These are phyloP conservation scores for Candida jianshihensis DNA, from an alignment of 805 yeast species.

Conservation along the genomic window DNA sequence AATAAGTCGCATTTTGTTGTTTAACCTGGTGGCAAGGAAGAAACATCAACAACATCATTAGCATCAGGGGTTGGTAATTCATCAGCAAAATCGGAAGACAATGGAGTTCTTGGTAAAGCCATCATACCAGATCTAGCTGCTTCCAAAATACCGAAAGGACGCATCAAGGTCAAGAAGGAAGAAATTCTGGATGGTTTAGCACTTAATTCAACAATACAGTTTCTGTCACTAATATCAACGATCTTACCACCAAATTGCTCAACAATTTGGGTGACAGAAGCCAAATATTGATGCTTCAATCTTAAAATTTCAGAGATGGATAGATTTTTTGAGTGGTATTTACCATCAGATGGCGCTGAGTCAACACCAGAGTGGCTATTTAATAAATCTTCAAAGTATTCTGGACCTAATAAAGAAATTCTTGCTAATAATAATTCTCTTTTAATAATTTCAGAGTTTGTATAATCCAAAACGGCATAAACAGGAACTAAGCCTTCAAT, in stretches of 20 bases:
- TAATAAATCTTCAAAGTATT: slow-evolving; percentile 90
- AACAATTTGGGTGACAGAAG: slow-evolving; percentile 73
- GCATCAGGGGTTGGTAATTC: slow-evolving; percentile 49
- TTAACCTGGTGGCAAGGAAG: slow-evolving; percentile 94
- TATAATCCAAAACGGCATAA: slow-evolving; percentile 93
- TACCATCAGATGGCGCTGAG: slow-evolving; percentile 25
- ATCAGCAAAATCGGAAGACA: slow-evolving; percentile 47
- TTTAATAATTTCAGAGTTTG: slow-evolving; percentile 81
- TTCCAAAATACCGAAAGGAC: slow-evolving; percentile 95
- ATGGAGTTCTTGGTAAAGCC: slow-evolving; percentile 95
- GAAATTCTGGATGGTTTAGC: slow-evolving; percentile 91
- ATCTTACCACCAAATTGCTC: slow-evolving; percentile 88
- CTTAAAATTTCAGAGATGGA: slow-evolving; percentile 89
- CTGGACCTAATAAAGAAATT: slow-evolving; percentile 93
- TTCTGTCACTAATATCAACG: slow-evolving; percentile 87
- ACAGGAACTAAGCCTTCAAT: slow-evolving; percentile 97
- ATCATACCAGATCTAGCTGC: slow-evolving; percentile 97
- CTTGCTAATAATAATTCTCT: slow-evolving; percentile 90
- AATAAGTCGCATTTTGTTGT: neutral
- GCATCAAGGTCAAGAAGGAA: slow-evolving; percentile 79
- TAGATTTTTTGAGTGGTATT: slow-evolving; percentile 82
- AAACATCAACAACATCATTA: slow-evolving; percentile 71
- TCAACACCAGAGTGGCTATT: slow-evolving; percentile 59
- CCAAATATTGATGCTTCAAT: slow-evolving; percentile 85
- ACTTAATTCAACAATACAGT: slow-evolving; percentile 87